Conservation (phyloP, 2,329 filamentous ascomycete genomes). For the Eurotiales sp. region DNA sequence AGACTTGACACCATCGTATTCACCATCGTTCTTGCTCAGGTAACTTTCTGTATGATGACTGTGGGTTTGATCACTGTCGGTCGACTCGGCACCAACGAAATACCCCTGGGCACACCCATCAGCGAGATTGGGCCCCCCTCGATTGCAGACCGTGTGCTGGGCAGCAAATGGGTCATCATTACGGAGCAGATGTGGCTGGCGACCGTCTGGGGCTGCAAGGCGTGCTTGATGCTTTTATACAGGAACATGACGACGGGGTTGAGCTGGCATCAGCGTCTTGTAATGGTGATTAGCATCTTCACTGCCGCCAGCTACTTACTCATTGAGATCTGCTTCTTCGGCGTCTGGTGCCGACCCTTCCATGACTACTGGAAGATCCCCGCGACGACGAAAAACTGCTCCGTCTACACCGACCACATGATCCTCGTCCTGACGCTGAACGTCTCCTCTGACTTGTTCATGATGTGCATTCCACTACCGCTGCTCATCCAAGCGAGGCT, state of each 20-base stretch:
- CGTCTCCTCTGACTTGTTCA: conserved; percentile 44
- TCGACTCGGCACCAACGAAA: conserved; percentile 45
- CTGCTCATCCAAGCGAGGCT: conserved; percentile 42
- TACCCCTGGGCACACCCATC: conserved; percentile 31
- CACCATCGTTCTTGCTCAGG: conserved; percentile 13
- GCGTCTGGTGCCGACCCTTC: conserved; percentile 54
- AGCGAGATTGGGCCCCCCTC: conserved; percentile 45
- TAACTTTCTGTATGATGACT: conserved; percentile 41
- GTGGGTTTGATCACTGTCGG: conserved; percentile 43
- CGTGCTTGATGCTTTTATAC: conserved; percentile 52
- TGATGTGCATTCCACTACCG: conserved; percentile 46
- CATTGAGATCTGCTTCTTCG: conserved; percentile 50
- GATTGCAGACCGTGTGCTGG: conserved; percentile 42
- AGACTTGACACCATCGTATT: not conserved
- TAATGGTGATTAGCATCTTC: conserved; percentile 45
- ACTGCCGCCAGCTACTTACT: conserved; percentile 45
- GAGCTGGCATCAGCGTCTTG: conserved; percentile 30
- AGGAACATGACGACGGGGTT: conserved; percentile 45
- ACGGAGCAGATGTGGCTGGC: conserved; percentile 52
- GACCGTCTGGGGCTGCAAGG: conserved; percentile 53
- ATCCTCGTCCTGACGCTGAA: conserved; percentile 49
- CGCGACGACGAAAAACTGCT: conserved; percentile 40
- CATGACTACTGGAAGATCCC: conserved; percentile 53
- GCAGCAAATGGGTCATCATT: conserved; percentile 54
- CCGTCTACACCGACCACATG: conserved; percentile 47